phyloP scores from a whole-genome alignment of 331 rosid species.

The Rhamnella rubrinervis region DNA sequence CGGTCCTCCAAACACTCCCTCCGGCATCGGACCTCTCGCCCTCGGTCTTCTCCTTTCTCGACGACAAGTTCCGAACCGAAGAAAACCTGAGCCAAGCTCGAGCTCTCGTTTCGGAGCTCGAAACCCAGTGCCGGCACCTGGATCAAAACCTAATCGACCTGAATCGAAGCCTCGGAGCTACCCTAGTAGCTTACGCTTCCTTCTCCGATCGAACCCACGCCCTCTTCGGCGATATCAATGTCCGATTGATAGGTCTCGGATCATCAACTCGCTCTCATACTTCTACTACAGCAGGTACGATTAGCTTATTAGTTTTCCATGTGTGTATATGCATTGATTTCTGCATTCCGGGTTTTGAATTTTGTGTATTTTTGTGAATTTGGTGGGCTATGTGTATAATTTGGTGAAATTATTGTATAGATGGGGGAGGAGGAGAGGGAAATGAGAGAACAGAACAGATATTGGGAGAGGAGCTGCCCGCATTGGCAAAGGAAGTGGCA shows the following conservation, averaged over 20 bases:
- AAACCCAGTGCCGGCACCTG: constrained; percentile 53
- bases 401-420: constrained; percentile 23
- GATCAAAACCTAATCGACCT: constrained; percentile 55
- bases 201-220: constrained; percentile 54
- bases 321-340: background rate
- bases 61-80: constrained; percentile 36
- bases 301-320: background rate
- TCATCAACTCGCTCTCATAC: constrained; percentile 44
- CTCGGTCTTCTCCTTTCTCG: constrained; percentile 52
- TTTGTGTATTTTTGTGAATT: constrained; percentile 9
- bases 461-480: constrained; percentile 74
- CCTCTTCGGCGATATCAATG: constrained; percentile 37
- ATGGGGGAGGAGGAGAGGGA: constrained; percentile 46
- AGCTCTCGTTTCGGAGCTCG: constrained; percentile 55
- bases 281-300: constrained; percentile 12
- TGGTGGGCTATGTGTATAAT: background rate
- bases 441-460: constrained; percentile 42
- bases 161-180: constrained; percentile 52
- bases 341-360: constrained; percentile 3
- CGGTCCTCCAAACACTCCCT: constrained; percentile 47
- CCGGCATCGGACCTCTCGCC: constrained; percentile 48
- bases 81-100: constrained; percentile 42
- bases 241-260: constrained; percentile 41
- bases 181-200: constrained; percentile 50
- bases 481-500: constrained; percentile 93